Base-by-base conservation (phyloP, 116 monocot species). In the Phalaenopsis hybrid region DNA sequence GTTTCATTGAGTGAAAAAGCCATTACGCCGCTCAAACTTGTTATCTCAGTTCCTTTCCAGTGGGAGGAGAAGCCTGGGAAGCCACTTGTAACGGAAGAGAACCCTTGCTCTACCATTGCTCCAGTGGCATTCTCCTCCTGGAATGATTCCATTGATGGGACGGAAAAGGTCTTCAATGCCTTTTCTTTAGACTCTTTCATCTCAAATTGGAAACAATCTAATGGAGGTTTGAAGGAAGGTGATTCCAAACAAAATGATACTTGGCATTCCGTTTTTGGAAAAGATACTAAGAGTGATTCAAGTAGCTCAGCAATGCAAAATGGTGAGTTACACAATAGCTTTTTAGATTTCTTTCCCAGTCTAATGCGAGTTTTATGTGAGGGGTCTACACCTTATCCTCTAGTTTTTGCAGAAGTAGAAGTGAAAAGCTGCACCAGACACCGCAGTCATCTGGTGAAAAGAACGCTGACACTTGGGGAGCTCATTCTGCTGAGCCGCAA, bases 21-120 rank as follows among this genome's bases (percentile, higher is more conserved):
- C 13, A 15, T 33, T n/a, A 85, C 86, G 21, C 90, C 90, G 11
- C 20, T 82, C 1, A 92, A 75, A 45, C 86, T 88, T 46, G 82
- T 85, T 5, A 84, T 92, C 25, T 90, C 90, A 3, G 88, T 88
- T 21, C 92, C 90, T 0, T 92, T 96, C 84, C 25, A 82, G 21
- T 93, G 96, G 96, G 96, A 96, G 83, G 90, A 93, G 84, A 86
- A 85, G 74, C 90, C 96, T 4, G 93, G 93, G 41, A 91, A 86
- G 34, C 96, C 93, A n/a, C 0, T 75, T 37, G 4, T 72, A 13
- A 72, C 16, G 18, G 18, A 73, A 1, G 12, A 20, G 75, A 75
- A 75, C 75, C n/a, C 44, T 21, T 8, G 37, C 72, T 37, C 72
- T 25, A 0, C 72, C 34, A 16, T 25, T 41, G 25, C 86, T 20